Base-by-base conservation (phyloP, 2,329 filamentous ascomycete species). In the Eutypella sp. region DNA sequence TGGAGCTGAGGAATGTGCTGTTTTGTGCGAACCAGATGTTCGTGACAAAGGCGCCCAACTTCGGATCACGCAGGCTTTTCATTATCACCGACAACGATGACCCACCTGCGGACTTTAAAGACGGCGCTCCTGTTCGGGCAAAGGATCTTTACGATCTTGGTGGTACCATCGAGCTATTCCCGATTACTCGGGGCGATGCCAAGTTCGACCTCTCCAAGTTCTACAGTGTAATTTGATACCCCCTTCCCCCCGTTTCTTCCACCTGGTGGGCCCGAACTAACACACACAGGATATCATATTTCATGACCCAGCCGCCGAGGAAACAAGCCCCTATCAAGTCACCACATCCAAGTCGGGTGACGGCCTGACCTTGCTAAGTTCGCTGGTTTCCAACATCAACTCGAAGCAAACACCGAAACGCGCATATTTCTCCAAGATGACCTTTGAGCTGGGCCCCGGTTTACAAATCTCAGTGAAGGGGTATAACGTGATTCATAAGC, bases 11-110 rank as follows among this genome's bases (percentile, higher is more conserved):
- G 9, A 95, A 91, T 57, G 78, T 99, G 2, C 75, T 99, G 2
- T 96, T 96, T 62, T 95, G 91, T 57, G 92, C 90, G 31, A 97
- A 97, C 55, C 90, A 96, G 61, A 87, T 97, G 42, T 96, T 99
- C 63, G 96, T 91, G 1, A 96, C 89, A 3, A 95, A 87, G 63
- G 91, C 93, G 0, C 84, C 93, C 16, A 97, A 96, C 60, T 97
- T 97, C 64, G 85, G 89, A 4, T 97, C 92, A 5, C 78, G 92
- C 49, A 81, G 93, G 27, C 70, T 99, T n/a, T 99, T 99, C 67
- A 82, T 99, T 52, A 89, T 99, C 46, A 97, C 93, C 0, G 90
- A 97, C 64, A 89, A 95, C 53, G 93, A 97, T 63, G 78, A 90
- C 53, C 93, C 93, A 4, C 88, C 95, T 62, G 70, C 73, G 66